Evolutionary conservation across 2,329 filamentous ascomycete genomes (phyloP).

Genomic region (Diaporthe sp.): DNA sequence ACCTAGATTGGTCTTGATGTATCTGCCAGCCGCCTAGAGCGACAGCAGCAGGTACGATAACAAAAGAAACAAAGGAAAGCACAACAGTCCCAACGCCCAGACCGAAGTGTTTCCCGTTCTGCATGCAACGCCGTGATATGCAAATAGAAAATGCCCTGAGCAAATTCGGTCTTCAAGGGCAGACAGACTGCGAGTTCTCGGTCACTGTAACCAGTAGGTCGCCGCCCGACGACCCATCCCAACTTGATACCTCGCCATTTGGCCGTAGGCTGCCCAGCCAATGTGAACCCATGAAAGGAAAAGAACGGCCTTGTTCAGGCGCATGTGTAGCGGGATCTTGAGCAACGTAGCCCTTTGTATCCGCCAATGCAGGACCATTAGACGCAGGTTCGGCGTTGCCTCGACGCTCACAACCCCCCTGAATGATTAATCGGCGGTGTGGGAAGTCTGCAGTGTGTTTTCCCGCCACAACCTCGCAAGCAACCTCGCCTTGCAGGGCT

Average conservation of each 20-base stretch:
- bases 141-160: conserved; percentile 24
- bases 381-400: not conserved
- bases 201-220: not conserved
- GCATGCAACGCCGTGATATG: conserved; percentile 39
- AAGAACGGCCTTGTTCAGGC: not conserved
- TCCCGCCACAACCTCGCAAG: not conserved
- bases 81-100: conserved; percentile 25
- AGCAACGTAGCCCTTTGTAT: not conserved
- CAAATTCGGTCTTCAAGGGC: not conserved
- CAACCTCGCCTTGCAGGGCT: not conserved
- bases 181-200: not conserved
- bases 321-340: not conserved
- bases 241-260: not conserved
- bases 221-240: not conserved
- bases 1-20: not conserved
- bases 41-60: not conserved
- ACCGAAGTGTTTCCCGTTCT: conserved; percentile 31
- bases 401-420: not conserved
- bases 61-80: conserved; percentile 24
- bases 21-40: not conserved
- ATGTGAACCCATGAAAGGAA: not conserved
- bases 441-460: not conserved
- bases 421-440: not conserved
- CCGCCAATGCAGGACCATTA: not conserved
- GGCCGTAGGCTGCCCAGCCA: too few relatives aligned